Percentiles rank a stretch among this genome's conserved stretches.
phyloP scores from a whole-genome alignment of 129 eudicot species.

The Flaveria trinervia region DNA sequence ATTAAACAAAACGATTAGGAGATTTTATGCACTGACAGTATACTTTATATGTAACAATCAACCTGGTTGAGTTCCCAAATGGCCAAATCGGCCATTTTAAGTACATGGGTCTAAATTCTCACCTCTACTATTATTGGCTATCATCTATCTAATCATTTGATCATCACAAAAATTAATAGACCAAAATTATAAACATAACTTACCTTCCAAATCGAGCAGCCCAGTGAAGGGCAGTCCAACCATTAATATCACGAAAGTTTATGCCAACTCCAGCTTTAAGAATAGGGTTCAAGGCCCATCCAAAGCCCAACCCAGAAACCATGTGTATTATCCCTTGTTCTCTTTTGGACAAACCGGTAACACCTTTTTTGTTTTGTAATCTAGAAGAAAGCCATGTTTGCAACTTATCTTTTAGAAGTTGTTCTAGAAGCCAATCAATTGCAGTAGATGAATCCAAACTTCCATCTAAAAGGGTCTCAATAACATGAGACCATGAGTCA shows the following conservation, averaged over 20 bases:
- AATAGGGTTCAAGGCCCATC: slow-evolving; percentile 88
- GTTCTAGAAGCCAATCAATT: slow-evolving; percentile 73
- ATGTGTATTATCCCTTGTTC: slow-evolving; percentile 97
- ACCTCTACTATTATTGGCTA: slow-evolving; percentile 9
- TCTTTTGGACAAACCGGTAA: slow-evolving; percentile 57
- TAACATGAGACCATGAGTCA: slow-evolving; percentile 69
- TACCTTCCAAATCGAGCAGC: slow-evolving; percentile 98
- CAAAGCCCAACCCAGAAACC: slow-evolving; percentile 93
- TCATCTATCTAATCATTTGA: slow-evolving; percentile 5
- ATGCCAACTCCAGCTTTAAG: slow-evolving; percentile 71
- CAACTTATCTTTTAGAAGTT: slow-evolving; percentile 84
- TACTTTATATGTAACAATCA: neutral
- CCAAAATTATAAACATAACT: neutral
- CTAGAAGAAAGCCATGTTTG: slow-evolving; percentile 72
- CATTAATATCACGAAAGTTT: slow-evolving; percentile 84
- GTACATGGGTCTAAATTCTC: neutral
- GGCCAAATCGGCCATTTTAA: neutral
- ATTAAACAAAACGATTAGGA: neutral
- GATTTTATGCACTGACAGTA: neutral
- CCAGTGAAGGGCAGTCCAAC: slow-evolving; percentile 99
- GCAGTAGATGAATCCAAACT: slow-evolving; percentile 48
- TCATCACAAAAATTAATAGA: slow-evolving; percentile 2
- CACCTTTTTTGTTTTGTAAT: slow-evolving; percentile 24
- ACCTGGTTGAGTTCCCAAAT: neutral
- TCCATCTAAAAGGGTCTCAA: slow-evolving; percentile 66